These are phyloP conservation scores for Euphorbia tirucalli DNA, from an alignment of 345 rosid species.

Conservation along the genomic window DNA sequence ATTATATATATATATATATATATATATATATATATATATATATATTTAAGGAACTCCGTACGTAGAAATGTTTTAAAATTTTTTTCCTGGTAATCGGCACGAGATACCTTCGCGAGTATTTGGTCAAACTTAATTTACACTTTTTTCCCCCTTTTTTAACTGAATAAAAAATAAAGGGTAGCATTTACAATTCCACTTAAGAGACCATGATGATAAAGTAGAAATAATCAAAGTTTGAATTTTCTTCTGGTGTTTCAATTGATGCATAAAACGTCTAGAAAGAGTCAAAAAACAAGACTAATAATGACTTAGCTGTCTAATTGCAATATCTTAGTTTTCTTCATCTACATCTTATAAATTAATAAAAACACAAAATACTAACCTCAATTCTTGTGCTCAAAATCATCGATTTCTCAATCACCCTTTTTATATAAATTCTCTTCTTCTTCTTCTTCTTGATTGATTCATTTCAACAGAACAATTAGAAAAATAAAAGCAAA, in stretches of 20 bases:
- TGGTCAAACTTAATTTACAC: no score
- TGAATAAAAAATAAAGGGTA: no score
- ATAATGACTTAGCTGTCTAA: background rate
- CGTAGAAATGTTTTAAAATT: no score
- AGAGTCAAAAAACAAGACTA: constrained; percentile 21
- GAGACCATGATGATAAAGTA: background rate
- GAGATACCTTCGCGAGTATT: no score
- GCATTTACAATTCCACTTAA: background rate
- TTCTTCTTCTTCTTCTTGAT: no score
- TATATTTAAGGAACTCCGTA: no score
- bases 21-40: no score
- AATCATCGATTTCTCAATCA: background rate
- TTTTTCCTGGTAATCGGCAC: no score
- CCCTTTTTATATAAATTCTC: background rate
- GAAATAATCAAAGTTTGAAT: background rate
- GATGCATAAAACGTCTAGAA: constrained; percentile 2
- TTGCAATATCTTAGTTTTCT: background rate
- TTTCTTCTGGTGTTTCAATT: background rate
- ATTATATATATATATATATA: no score
- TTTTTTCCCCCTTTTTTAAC: no score
- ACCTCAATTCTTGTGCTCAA: background rate
- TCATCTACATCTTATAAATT: background rate
- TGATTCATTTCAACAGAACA: background rate
- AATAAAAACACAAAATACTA: background rate
- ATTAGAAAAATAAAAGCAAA: no score